These are phyloP conservation scores for Corniculantispora saksenae DNA, from an alignment of 2,329 filamentous ascomycete species.

Conservation along the genomic window DNA sequence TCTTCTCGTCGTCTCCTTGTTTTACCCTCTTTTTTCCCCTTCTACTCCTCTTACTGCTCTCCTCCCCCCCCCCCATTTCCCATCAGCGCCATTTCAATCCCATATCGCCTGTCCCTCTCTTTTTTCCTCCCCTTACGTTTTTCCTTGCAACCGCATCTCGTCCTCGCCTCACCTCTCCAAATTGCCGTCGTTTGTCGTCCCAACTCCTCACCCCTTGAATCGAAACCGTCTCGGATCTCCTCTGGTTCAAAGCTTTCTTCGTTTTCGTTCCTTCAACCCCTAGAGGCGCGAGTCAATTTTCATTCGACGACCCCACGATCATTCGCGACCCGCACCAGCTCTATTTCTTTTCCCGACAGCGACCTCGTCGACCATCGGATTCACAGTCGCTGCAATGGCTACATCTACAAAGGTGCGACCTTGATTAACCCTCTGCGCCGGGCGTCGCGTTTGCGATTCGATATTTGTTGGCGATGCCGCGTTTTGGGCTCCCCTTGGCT, in stretches of 20 bases:
- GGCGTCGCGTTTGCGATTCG: background rate
- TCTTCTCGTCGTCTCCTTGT: slow-evolving; percentile 1
- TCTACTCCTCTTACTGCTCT: background rate
- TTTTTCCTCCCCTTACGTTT: background rate
- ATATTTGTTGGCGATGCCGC: background rate
- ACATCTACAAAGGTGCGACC: slow-evolving; percentile 20
- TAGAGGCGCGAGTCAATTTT: slow-evolving; percentile 15
- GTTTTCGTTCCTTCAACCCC: background rate
- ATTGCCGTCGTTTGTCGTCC: background rate
- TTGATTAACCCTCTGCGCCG: background rate
- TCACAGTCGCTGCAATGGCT: slow-evolving; percentile 20
- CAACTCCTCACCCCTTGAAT: background rate
- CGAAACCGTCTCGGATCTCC: background rate
- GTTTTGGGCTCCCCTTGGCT: background rate
- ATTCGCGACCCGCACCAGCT: slow-evolving; percentile 17
- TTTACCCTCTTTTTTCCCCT: slow-evolving; percentile 4
- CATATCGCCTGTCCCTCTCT: slow-evolving; percentile 9
- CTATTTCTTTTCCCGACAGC: background rate
- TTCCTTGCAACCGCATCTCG: background rate
- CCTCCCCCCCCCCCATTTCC: background rate
- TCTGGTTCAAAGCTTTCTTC: background rate
- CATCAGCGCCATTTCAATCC: slow-evolving; percentile 11
- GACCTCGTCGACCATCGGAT: background rate
- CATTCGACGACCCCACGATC: slow-evolving; percentile 10
- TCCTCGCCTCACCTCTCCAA: slow-evolving; percentile 2